Evolutionary conservation across 768 basidiomycete genomes (phyloP).

Genomic region (Podaxis carcinomalis): DNA sequence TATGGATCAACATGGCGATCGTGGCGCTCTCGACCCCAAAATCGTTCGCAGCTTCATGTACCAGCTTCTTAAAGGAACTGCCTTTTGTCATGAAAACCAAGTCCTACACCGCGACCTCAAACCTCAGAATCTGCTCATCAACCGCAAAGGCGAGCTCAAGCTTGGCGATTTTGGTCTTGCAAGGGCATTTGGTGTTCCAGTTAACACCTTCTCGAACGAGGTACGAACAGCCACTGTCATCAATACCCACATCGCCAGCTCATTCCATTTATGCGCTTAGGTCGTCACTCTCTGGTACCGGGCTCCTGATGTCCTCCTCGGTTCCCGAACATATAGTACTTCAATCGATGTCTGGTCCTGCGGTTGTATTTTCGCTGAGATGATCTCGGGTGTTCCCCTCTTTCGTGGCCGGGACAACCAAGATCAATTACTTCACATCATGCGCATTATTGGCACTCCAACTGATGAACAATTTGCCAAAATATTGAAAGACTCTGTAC

Average conservation of each 20-base stretch:
- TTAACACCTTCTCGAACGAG: conserved; percentile 99
- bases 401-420: conserved; percentile 97
- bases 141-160: conserved; percentile 94
- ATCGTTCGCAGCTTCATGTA: conserved; percentile 98
- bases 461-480: conserved; percentile 83
- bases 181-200: conserved; percentile 95
- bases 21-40: conserved; percentile 86
- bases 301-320: conserved; percentile 95
- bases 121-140: conserved; percentile 97
- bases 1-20: conserved; percentile 97
- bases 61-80: conserved; percentile 94
- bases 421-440: conserved; percentile 96
- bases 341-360: conserved; percentile 99
- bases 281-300: conserved; percentile 99
- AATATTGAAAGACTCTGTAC: conserved; percentile 84
- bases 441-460: conserved; percentile 95
- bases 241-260: neutral
- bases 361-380: conserved; percentile 99
- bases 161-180: conserved; percentile 97
- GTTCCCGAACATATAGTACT: conserved; percentile 95
- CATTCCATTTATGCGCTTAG: conserved; percentile 31
- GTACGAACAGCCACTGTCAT: conserved; percentile 25
- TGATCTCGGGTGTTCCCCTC: conserved; percentile 96
- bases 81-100: conserved; percentile 98
- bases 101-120: conserved; percentile 97